Conservation (phyloP, 495 filamentous ascomycete genomes). For the Niebla homalea region DNA sequence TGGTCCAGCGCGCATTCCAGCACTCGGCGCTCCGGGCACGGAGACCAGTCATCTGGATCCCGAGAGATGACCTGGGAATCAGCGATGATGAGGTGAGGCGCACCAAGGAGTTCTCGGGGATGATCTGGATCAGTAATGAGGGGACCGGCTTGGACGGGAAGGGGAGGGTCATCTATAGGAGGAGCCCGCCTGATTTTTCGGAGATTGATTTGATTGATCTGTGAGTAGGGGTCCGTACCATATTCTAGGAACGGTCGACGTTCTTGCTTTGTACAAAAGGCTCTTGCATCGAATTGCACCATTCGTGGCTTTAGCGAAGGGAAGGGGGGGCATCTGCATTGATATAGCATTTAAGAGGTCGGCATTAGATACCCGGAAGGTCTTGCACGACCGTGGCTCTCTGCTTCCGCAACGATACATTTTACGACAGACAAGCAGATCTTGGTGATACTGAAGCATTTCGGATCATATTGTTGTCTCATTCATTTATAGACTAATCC, state of each 20-base stretch:
- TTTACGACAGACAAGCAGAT: no score
- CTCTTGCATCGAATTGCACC: not conserved
- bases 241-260: no score
- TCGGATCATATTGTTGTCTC: no score
- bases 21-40: slow-evolving; percentile 78
- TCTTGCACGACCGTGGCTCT: no score
- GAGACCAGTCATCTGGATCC: slow-evolving; percentile 86
- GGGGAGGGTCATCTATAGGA: slow-evolving; percentile 71
- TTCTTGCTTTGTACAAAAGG: not conserved
- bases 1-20: slow-evolving; percentile 81
- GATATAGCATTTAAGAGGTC: no score
- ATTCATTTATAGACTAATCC: not conserved
- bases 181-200: slow-evolving; percentile 84
- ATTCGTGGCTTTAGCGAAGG: no score
- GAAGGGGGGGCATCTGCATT: no score
- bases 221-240: not conserved
- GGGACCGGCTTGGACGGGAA: slow-evolving; percentile 76
- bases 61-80: slow-evolving; percentile 78
- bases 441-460: no score
- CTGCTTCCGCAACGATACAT: no score
- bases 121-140: slow-evolving; percentile 91
- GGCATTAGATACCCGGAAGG: no score
- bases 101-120: slow-evolving; percentile 60
- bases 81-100: slow-evolving; percentile 80
- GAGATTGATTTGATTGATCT: slow-evolving; percentile 81